Evolutionary conservation across 495 filamentous ascomycete genomes (phyloP).

Genomic region (Parmelia sp.): DNA sequence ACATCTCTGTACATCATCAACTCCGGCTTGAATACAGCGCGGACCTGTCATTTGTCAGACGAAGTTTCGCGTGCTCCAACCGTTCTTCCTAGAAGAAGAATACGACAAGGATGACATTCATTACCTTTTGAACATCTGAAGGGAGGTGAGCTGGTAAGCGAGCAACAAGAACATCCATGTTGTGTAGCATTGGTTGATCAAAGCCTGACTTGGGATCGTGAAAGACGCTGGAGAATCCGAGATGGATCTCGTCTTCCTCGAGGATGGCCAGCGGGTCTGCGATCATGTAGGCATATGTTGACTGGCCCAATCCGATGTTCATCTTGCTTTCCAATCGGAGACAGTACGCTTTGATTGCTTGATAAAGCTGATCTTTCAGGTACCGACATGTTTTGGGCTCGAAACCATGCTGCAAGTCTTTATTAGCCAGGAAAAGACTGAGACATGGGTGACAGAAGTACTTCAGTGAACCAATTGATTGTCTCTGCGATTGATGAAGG

Average conservation of each 20-base stretch:
- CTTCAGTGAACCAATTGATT: constrained; percentile 51
- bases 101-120: not conserved
- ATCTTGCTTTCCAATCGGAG: constrained; percentile 52
- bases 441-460: constrained; percentile 16
- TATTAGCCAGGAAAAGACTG: not conserved
- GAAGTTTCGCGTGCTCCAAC: not conserved
- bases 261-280: constrained; percentile 70
- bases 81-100: too few species aligned
- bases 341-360: constrained; percentile 50
- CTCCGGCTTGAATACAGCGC: constrained; percentile 56
- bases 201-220: constrained; percentile 46
- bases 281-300: constrained; percentile 73
- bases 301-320: constrained; percentile 66
- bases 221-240: constrained; percentile 69
- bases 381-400: constrained; percentile 51
- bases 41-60: constrained; percentile 30
- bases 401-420: constrained; percentile 49
- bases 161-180: constrained; percentile 77
- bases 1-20: constrained; percentile 77
- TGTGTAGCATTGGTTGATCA: constrained; percentile 55
- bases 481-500: constrained; percentile 46
- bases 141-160: constrained; percentile 72
- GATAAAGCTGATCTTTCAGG: constrained; percentile 51
- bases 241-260: constrained; percentile 67
- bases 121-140: constrained; percentile 75